A percentile compares a stretch with the other conserved stretches of the same genome.
phyloP scores from a whole-genome alignment of 495 filamentous ascomycete genomes.

The Penicillium bialowiezense region DNA sequence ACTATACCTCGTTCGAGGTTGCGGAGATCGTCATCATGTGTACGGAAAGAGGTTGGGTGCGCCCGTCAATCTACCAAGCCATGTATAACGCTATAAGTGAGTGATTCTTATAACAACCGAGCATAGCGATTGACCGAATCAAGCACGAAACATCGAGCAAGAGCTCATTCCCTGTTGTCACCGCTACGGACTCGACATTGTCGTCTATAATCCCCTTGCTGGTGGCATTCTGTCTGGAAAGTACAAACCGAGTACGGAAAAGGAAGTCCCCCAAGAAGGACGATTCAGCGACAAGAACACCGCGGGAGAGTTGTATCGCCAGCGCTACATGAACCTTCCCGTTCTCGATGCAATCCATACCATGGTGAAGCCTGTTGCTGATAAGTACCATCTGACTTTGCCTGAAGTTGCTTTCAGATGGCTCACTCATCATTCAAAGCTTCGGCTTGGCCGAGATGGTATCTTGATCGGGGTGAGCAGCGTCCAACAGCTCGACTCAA shows the following conservation, averaged over 20 bases:
- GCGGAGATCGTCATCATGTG: slow-evolving; percentile 79
- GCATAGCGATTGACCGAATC: neutral
- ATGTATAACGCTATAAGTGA: slow-evolving; percentile 54
- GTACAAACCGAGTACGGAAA: neutral
- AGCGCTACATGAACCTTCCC: slow-evolving; percentile 42
- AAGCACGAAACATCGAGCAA: slow-evolving; percentile 46
- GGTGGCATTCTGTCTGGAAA: slow-evolving; percentile 74
- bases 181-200: slow-evolving; percentile 80
- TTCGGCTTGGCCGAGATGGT: slow-evolving; percentile 45
- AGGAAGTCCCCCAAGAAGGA: neutral
- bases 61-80: slow-evolving; percentile 56
- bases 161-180: slow-evolving; percentile 76
- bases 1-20: slow-evolving; percentile 83
- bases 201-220: slow-evolving; percentile 82
- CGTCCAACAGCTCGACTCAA: slow-evolving; percentile 46
- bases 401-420: slow-evolving; percentile 48
- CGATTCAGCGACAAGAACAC: neutral
- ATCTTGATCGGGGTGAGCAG: slow-evolving; percentile 55
- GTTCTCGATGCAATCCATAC: slow-evolving; percentile 45
- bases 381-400: slow-evolving; percentile 41
- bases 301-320: slow-evolving; percentile 35
- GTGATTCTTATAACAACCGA: too few relatives aligned
- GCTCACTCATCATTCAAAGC: slow-evolving; percentile 41
- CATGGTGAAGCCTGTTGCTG: slow-evolving; percentile 38
- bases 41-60: slow-evolving; percentile 64